Percentiles rank a stretch among this genome's conserved stretches.
Conservation (phyloP, 352 stramenopile species). For the Globisporangium mamillatum region DNA sequence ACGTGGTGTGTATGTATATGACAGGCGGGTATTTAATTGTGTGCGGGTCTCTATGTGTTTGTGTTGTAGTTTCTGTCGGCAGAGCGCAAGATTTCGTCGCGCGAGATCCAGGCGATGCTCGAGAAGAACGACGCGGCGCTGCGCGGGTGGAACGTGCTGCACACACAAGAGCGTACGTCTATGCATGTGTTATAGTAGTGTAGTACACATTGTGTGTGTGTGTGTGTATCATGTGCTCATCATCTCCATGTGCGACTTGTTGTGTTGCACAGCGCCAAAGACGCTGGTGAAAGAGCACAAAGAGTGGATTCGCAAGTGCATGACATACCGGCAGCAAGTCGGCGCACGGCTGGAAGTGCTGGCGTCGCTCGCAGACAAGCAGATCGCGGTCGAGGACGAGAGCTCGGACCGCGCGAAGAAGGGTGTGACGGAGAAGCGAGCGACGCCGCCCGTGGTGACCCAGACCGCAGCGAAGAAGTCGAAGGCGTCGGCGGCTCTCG, state of each 20-base stretch:
- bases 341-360: conserved; percentile 67
- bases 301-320: conserved; percentile 68
- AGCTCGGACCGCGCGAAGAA: conserved; percentile 12
- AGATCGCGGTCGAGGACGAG: conserved; percentile 67
- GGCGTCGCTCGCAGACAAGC: conserved; percentile 76
- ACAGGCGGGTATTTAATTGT: background rate
- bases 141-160: conserved; percentile 65
- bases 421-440: conserved; percentile 6
- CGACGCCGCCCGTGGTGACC: background rate
- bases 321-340: conserved; percentile 66
- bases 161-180: conserved; percentile 71
- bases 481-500: conserved; percentile 12
- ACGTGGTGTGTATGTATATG: background rate
- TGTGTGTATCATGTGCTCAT: background rate
- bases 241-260: background rate
- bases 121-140: conserved; percentile 85
- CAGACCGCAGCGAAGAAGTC: conserved; percentile 11
- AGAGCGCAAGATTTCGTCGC: conserved; percentile 51
- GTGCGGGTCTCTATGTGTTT: background rate
- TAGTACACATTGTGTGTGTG: background rate
- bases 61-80: conserved; percentile 27
- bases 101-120: conserved; percentile 80
- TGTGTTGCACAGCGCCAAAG: conserved; percentile 37
- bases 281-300: conserved; percentile 57
- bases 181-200: background rate